phyloP scores from a whole-genome alignment of 148 eudicot genomes.

The Arbutus unedo region DNA sequence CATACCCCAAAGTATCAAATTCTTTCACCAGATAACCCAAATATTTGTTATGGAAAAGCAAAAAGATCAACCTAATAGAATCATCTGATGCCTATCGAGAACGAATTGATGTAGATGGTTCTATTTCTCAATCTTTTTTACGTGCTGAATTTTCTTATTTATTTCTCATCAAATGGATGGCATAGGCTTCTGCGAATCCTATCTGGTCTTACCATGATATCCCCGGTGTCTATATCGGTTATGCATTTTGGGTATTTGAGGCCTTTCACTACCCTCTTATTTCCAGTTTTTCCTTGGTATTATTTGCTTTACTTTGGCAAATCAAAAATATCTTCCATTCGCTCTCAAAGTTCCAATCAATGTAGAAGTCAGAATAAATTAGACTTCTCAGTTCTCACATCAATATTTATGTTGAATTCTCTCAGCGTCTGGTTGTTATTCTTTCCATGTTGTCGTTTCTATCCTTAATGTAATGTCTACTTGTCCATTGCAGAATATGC shows the following conservation, averaged over 20 bases:
- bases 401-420: neutral
- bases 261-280: neutral
- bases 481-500: conserved; percentile 68
- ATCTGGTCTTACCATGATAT: neutral
- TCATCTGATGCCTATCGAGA: neutral
- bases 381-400: neutral
- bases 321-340: neutral
- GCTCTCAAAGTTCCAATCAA: neutral
- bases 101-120: neutral
- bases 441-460: neutral
- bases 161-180: neutral
- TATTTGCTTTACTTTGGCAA: neutral
- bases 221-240: neutral
- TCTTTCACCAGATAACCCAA: neutral
- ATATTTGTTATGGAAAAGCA: neutral
- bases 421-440: neutral
- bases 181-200: no score
- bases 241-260: neutral
- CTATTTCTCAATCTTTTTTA: neutral
- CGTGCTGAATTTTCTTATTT: neutral
- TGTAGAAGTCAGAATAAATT: neutral
- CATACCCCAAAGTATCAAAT: neutral
- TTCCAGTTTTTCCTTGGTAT: neutral
- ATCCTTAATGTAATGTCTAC: neutral
- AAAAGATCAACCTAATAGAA: neutral